Conservation (phyloP, 2,329 filamentous ascomycete species). For the Exserohilum rostratum region DNA sequence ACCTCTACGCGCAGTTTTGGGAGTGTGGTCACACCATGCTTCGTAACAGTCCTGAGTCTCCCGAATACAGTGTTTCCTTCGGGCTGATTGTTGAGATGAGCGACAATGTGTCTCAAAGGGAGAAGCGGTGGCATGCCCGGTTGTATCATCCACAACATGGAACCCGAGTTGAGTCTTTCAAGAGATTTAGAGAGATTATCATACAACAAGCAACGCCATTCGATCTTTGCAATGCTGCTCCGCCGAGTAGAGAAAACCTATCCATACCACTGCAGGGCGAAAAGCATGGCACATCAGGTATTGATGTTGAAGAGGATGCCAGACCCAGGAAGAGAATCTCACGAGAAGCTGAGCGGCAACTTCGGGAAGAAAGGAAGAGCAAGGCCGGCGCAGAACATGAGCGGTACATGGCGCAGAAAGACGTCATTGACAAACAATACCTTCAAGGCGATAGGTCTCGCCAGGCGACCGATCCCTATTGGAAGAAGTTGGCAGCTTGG, state of each 20-base stretch:
- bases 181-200: not conserved
- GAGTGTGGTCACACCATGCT: not conserved
- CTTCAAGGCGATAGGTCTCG: not conserved
- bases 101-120: not conserved
- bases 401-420: not conserved
- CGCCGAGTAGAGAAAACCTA: no score
- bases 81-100: not conserved
- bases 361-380: not conserved
- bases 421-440: not conserved
- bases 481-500: not conserved
- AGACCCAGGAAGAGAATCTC: not conserved
- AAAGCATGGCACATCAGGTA: not conserved
- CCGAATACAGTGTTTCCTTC: not conserved
- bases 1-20: not conserved
- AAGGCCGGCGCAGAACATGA: not conserved
- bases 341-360: not conserved
- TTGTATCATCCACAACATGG: not conserved
- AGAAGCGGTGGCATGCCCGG: not conserved
- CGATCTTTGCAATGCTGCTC: not conserved
- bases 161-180: not conserved
- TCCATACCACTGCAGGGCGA: not conserved
- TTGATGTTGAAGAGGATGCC: not conserved
- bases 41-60: not conserved
- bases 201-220: not conserved
- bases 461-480: not conserved